Base-by-base conservation (phyloP, 2,329 filamentous ascomycete species). In the Alternaria brassicicola region DNA sequence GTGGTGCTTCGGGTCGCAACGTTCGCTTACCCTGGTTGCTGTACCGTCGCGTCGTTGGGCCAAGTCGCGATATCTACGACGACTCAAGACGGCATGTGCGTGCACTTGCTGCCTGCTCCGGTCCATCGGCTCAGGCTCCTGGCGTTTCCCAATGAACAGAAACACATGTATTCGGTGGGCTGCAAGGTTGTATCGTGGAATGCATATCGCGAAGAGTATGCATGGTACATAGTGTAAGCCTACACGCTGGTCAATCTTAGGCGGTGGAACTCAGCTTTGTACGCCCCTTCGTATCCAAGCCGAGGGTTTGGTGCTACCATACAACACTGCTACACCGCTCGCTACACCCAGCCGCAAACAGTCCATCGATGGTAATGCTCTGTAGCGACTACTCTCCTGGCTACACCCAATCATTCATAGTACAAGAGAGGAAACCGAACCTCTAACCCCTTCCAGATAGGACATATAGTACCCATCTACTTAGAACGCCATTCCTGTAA, bases 1-100 rank as follows among this genome's bases (percentile, higher is more conserved):
- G 25, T 47, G 30, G 33, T 47, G 43, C 43, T 47, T 35, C 30
- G 13, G 13, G 25, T 49, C 15, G 31, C 31, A 52, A 56, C 53
- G 38, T 56, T 56, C 53, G 53, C 53, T 39, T 56, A 56, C 17
- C 47, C 53, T 26, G 42, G 47, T 21, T 38, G 28, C 21, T 38
- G 46, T 39, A 30, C 28, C 31, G 19, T 49, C 36, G 52, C 35
- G 36, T 55, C 38, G 42, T 38, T 39, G 35, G 47, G 43, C 52
- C 19, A 55, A 31, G 35, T 23, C 12, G 7, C n/a, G 19, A 26
- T 17, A 42, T 39, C 19, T 6, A 17, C 28, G 43, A 47, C 31
- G 23, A 33, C 19, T 33, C 43, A 35, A 47, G 43, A 47, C 43
- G 43, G 30, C n/a, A 25, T 21, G 21, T 33, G 13, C 17, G 25